These are phyloP conservation scores for Calonectria hongkongensis DNA, from an alignment of 2,329 filamentous ascomycete species.

Conservation along the genomic window DNA sequence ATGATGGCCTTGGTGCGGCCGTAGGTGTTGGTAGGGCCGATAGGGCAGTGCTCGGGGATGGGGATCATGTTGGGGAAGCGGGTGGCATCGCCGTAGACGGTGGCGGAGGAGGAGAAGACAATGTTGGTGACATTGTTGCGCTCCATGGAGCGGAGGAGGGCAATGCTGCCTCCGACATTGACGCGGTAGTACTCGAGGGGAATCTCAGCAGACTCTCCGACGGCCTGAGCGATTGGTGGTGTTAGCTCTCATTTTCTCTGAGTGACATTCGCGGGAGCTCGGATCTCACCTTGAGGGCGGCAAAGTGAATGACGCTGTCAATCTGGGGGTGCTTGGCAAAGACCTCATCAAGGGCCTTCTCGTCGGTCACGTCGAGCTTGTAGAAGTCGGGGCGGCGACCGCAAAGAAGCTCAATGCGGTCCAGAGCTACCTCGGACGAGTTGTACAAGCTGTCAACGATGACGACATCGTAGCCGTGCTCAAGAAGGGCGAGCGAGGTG, in stretches of 20 bases:
- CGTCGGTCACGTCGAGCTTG: slow-evolving; percentile 91
- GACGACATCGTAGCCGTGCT: slow-evolving; percentile 97
- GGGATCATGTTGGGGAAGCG: slow-evolving; percentile 98
- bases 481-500: slow-evolving; percentile 91
- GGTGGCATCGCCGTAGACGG: slow-evolving; percentile 98
- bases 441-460: slow-evolving; percentile 98
- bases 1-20: slow-evolving; percentile 96
- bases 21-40: slow-evolving; percentile 97
- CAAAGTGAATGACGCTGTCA: slow-evolving; percentile 99
- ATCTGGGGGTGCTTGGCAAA: slow-evolving; percentile 94
- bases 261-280: not conserved
- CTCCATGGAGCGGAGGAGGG: slow-evolving; percentile 90
- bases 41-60: slow-evolving; percentile 96
- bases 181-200: slow-evolving; percentile 98
- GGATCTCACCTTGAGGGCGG: slow-evolving; percentile 87
- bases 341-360: slow-evolving; percentile 87
- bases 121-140: slow-evolving; percentile 95
- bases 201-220: slow-evolving; percentile 94
- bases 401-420: slow-evolving; percentile 95
- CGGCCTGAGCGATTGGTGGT: slow-evolving; percentile 76
- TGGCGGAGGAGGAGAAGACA: slow-evolving; percentile 98
- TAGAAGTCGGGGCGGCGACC: slow-evolving; percentile 92
- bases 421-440: slow-evolving; percentile 91
- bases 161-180: slow-evolving; percentile 95
- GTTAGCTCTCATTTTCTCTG: slow-evolving; percentile 35